Percentiles rank a stretch among this genome's conserved stretches.
phyloP scores from a whole-genome alignment of 2,329 filamentous ascomycete species.

The Fusarium nematophilum region DNA sequence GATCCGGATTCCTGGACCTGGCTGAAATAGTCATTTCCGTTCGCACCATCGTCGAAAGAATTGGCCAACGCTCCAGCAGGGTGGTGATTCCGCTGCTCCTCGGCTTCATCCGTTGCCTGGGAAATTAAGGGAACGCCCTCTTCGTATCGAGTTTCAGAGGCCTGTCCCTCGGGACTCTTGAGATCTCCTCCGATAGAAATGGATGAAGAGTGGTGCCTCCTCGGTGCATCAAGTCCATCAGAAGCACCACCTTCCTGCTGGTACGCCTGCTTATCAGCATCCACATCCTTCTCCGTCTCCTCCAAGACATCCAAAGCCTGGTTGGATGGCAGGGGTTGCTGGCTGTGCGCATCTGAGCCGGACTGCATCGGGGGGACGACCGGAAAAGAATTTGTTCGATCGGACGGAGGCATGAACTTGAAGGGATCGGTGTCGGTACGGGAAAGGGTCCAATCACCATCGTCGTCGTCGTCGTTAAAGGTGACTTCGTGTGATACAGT shows the following conservation, averaged over 20 bases:
- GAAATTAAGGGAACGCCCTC: slow-evolving; percentile 75
- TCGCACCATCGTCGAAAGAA: slow-evolving; percentile 58
- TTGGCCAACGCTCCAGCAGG: slow-evolving; percentile 38
- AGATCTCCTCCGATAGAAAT: slow-evolving; percentile 59
- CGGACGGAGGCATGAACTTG: slow-evolving; percentile 67
- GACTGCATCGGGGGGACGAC: slow-evolving; percentile 58
- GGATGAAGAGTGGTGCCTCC: slow-evolving; percentile 42
- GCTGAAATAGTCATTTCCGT: slow-evolving; percentile 73
- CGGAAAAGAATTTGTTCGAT: slow-evolving; percentile 73
- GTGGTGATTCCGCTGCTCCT: slow-evolving; percentile 22
- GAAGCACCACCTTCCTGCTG: slow-evolving; percentile 28
- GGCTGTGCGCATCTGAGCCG: slow-evolving; percentile 42
- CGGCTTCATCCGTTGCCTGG: slow-evolving; percentile 36
- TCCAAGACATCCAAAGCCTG: slow-evolving; percentile 66
- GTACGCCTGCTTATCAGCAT: slow-evolving; percentile 55
- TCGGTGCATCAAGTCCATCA: slow-evolving; percentile 20
- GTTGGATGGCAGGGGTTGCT: slow-evolving; percentile 58
- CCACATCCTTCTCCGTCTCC: slow-evolving; percentile 62
- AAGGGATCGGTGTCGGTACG: slow-evolving; percentile 67
- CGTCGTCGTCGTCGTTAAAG: slow-evolving; percentile 70
- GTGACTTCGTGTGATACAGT: slow-evolving; percentile 72
- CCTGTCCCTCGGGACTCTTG: slow-evolving; percentile 54
- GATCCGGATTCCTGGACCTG: slow-evolving; percentile 55
- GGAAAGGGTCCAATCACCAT: slow-evolving; percentile 66
- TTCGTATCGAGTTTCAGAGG: slow-evolving; percentile 71